phyloP scores from a whole-genome alignment of 2,329 filamentous ascomycete species.

The Cladorrhinum sp. region DNA sequence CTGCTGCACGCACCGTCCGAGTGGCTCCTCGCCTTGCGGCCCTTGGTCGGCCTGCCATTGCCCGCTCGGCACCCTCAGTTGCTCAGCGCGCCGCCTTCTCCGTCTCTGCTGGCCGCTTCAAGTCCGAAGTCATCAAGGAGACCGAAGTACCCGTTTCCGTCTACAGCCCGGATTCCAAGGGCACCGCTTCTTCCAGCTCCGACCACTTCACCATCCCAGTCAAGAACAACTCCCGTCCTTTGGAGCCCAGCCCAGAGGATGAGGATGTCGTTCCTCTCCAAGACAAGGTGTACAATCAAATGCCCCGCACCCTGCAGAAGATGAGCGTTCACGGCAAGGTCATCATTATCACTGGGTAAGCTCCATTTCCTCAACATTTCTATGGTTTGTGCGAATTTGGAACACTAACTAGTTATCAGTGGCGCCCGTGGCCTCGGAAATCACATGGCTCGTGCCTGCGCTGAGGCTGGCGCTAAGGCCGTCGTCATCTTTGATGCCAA shows the following conservation, averaged over 20 bases:
- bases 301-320: conserved; percentile 65
- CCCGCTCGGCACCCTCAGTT: conserved; percentile 20
- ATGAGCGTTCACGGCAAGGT: conserved; percentile 69
- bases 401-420: conserved; percentile 41
- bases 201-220: conserved; percentile 58
- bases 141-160: conserved; percentile 56
- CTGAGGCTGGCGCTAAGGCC: conserved; percentile 71
- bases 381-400: neutral
- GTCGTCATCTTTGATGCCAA: conserved; percentile 76
- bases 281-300: conserved; percentile 49
- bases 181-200: conserved; percentile 37
- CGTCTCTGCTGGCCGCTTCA: conserved; percentile 37
- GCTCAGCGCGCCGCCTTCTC: conserved; percentile 37
- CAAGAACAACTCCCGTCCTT: conserved; percentile 41
- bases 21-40: conserved; percentile 32
- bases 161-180: conserved; percentile 48
- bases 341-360: conserved; percentile 69
- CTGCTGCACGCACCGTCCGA: conserved; percentile 28
- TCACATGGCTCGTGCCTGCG: conserved; percentile 74
- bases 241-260: conserved; percentile 40
- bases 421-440: conserved; percentile 75
- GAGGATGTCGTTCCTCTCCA: conserved; percentile 51
- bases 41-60: conserved; percentile 27
- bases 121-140: conserved; percentile 54
- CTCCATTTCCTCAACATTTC: conserved; percentile 10